Evolutionary conservation across 352 stramenopile species (phyloP).

Genomic region (Pseudoperonospora humuli): DNA sequence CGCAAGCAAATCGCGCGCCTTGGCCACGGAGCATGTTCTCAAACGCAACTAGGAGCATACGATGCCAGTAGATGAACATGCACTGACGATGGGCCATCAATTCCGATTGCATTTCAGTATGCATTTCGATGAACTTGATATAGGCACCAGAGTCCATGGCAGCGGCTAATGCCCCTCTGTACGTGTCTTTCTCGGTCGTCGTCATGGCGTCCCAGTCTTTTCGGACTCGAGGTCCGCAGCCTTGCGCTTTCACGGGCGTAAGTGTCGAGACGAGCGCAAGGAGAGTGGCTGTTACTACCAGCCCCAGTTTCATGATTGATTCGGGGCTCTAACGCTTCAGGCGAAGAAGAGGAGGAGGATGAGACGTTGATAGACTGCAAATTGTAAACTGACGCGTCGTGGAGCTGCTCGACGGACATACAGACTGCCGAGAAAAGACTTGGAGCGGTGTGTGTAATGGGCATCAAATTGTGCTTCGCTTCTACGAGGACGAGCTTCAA

Average conservation of each 20-base stretch:
- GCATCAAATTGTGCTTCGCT: too few relatives aligned
- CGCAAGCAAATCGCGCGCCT: conserved; percentile 40
- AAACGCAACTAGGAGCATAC: conserved; percentile 50
- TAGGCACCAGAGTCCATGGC: conserved; percentile 50
- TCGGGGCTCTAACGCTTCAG: too few relatives aligned
- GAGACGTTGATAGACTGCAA: not conserved
- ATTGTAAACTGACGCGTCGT: too few relatives aligned
- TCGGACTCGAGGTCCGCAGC: conserved; percentile 30
- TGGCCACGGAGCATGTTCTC: conserved; percentile 79
- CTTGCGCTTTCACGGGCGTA: not conserved
- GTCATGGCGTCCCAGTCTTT: conserved; percentile 35
- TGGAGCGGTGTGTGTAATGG: too few relatives aligned
- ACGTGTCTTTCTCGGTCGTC: conserved; percentile 29
- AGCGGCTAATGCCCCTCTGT: conserved; percentile 34
- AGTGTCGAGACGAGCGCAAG: conserved; percentile 2
- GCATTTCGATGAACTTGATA: conserved; percentile 55
- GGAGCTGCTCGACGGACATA: too few relatives aligned
- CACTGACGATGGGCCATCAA: conserved; percentile 46
- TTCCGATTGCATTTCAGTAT: conserved; percentile 51
- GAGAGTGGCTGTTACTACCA: conserved; percentile 1
- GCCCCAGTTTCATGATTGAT: conserved; percentile 14
- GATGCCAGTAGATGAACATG: conserved; percentile 84
- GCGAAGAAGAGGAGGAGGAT: not conserved
- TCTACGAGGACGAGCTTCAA: too few relatives aligned
- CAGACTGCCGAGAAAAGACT: too few relatives aligned